Evolutionary conservation across 345 rosid species (phyloP), one percentile per base, ranked within the genome.

Genomic region (Psidium guajava): DNA sequence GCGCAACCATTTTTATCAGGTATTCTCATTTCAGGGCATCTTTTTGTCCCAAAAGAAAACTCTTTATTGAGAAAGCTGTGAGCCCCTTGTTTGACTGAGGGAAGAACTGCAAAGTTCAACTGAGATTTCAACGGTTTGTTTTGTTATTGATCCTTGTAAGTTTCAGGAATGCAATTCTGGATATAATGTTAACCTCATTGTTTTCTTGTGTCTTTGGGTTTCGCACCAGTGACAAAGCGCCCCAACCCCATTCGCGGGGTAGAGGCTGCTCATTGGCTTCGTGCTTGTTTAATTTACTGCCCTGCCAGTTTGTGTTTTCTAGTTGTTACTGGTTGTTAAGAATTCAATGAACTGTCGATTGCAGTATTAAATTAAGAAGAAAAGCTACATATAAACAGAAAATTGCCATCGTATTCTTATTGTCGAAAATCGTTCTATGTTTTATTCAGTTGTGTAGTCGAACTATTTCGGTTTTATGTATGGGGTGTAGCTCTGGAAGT

Each of bases 1-100:
- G 88, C 93, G 96, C 47, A 93, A 92, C 80, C 96, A 96, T 86
- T 91, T 97, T 87, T 94, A 95, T 87, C 92, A 93, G 98, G 99
- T 97, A 85, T 82, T 69, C 54, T 32, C 15, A 6, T 84, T 32
- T 56, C 53, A n/a, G 32, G 56, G 15, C 59, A 44, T 84, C 51
- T 84, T 75, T 52, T 51, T 22, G 36, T 15, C 40, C 15, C 28
- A 11, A 54, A 83, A 54, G 28, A 58, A 56, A 3, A 15, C 56
- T 22, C 42, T 81, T 69, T 69, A 69, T 69, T 4, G 47, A 32
- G 77, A 32, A 32, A 16, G 77, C 77, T 18, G 24, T 32, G 47
- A 32, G 1, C 77, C 77, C 24, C 42, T 21, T 6, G 44, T 69
- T 69, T 69, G 77, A 32, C 44, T 69, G 47, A 69, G 10, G 6